phyloP scores from a whole-genome alignment of 805 yeast species.

The Ogataea allantospora region DNA sequence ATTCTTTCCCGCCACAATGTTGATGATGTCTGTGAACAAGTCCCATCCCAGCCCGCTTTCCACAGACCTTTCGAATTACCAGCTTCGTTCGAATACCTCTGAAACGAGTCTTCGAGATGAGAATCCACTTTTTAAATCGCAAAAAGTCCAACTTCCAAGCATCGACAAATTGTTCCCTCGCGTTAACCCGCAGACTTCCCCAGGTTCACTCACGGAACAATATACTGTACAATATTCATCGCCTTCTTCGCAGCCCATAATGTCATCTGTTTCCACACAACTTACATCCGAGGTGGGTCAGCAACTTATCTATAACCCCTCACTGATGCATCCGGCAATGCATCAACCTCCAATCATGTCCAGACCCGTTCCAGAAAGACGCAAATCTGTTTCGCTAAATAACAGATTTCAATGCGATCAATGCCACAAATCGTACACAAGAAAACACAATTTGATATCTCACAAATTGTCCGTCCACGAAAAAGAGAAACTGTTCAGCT shows the following conservation, averaged over 20 bases:
- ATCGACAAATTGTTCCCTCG: constrained; percentile 23
- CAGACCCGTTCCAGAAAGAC: not conserved
- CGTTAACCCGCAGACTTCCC: constrained; percentile 5
- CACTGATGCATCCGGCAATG: not conserved
- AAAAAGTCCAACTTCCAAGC: constrained; percentile 23
- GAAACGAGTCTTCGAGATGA: not conserved
- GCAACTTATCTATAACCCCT: not conserved
- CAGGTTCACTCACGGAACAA: not conserved
- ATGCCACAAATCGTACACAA: constrained; percentile 28
- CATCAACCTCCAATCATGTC: constrained; percentile 4
- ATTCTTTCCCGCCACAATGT: constrained; percentile 1
- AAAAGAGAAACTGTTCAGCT: constrained; percentile 25
- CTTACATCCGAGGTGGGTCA: not conserved
- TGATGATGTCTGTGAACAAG: constrained; percentile 16
- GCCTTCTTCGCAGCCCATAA: not conserved
- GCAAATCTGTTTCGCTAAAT: constrained; percentile 2
- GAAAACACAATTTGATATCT: constrained; percentile 29
- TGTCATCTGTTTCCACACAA: not conserved
- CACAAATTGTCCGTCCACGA: constrained; percentile 30
- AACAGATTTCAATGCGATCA: constrained; percentile 26
- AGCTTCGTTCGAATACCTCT: constrained; percentile 1
- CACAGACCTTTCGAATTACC: constrained; percentile 14
- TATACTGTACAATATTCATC: not conserved
- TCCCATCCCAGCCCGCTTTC: constrained; percentile 7
- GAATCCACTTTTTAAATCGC: not conserved